Evolutionary conservation across 257 asterid genomes (phyloP).

Genomic region (Solanum lignicaule): DNA sequence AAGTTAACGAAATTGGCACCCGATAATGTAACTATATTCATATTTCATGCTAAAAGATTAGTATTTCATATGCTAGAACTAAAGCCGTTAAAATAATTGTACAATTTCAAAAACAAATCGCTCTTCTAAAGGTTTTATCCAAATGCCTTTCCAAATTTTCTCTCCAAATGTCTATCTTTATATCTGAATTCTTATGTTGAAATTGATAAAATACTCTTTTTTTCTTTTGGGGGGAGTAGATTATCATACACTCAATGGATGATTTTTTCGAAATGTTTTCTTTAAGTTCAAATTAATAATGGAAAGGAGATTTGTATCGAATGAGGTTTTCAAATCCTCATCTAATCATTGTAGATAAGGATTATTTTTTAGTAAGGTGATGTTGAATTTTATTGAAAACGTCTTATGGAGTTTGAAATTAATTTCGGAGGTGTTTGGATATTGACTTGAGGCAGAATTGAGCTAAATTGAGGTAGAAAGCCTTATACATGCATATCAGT

Average conservation of each 20-base stretch:
- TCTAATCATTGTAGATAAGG: no score
- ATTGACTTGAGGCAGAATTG: no score
- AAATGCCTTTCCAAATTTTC: no score
- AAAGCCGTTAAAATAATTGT: neutral
- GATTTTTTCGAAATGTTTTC: neutral
- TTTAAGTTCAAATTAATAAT: no score
- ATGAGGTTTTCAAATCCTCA: no score
- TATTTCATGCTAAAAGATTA: neutral
- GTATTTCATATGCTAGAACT: neutral
- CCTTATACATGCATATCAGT: no score
- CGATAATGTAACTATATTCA: accelerated
- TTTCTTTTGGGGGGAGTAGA: neutral
- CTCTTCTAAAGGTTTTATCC: neutral
- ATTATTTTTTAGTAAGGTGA: no score
- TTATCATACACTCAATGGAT: neutral
- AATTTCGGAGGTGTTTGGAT: no score
- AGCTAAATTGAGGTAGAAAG: neutral
- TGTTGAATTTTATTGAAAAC: no score
- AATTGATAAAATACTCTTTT: neutral
- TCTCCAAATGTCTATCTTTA: neutral
- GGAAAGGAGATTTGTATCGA: no score
- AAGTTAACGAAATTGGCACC: neutral
- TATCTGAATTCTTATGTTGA: neutral
- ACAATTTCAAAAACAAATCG: neutral
- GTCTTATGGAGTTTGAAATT: no score